Evolutionary conservation across 257 asterid species (phyloP), one percentile per base, ranked within the genome.

Genomic region (Solanum virginianum): DNA sequence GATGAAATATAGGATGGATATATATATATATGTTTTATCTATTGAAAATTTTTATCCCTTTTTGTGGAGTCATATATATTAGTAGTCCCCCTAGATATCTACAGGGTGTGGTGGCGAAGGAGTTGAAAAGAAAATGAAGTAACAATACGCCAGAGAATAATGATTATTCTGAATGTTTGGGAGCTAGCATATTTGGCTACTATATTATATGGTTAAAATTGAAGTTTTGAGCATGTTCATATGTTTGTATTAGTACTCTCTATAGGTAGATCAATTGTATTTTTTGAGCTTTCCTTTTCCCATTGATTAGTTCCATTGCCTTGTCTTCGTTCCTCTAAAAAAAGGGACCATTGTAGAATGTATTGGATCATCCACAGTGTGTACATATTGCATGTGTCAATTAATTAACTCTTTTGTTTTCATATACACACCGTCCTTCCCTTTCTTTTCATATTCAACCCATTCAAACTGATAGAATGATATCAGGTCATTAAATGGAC

Each of bases 211-310:
- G 88, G 86, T 80, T 3, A 45, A 57, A 13, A 22, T 80, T 69
- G 20, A n/a, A 82, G 68, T 43, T 47, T 83, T 66, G 66, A 79
- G 80, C 86, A 87, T 80, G 90, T 87, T 87, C 57, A 53, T 70
- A 80, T 86, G 87, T 87, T 88, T 88, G 86, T 88, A 87, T 88
- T 68, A 26, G 53, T 39, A 83, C 83, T 57, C 20, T 81, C 69
- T 24, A 39, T 9, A 20, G 17, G 16, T 17, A 45, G 51, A 70
- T 39, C 10, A 83, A 43, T 75, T 2, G 53, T 53, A 6, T 60
- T 84, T 89, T 71, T 85, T 88, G 89, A 84, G 57, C 87, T 88
- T 89, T 88, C 83, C 88, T 3, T 87, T 92, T 90, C 86, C 92
- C 82, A 84, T 71, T 36, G 41, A 36, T 36, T 63, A 87, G 80